Evolutionary conservation across 2,329 filamentous ascomycete genomes (phyloP), one percentile per base, ranked within the genome.

Genomic region (Cladosporium sp.): DNA sequence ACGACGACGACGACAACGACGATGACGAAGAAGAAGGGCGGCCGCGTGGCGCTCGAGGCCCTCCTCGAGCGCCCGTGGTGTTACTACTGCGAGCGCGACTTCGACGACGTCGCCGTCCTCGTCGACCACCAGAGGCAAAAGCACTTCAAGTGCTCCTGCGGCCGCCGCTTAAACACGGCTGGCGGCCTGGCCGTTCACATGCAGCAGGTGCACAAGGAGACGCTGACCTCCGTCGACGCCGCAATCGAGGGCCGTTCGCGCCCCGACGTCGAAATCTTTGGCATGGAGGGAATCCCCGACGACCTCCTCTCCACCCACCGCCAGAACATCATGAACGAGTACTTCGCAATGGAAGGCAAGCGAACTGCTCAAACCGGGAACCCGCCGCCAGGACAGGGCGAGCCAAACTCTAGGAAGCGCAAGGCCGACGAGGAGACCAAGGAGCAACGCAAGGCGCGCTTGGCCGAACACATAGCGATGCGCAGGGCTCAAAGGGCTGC

Each of bases 81-180:
- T 76, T 98, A 95, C 74, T 98, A 98, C 77, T 98, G 93, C 85
- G 93, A 98, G 73, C 87, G 92, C 74, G 92, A 97, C 73, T 98
- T 97, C 69, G 91, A 97, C 70, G 93, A 98, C 70, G 72, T 95
- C 43, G 96, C 95, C 77, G 90, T 97, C 62, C 83, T 98, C 59
- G 95, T 95, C 62, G 91, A 88, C 54, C 93, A 98, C 71, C 93
- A 97, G 68, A 97, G 96, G 70, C 91, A 92, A n/a, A 97, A 97
- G 73, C 93, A 98, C 72, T 97, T 95, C 79, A 96, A 95, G 72
- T 98, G 93, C 74, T 78, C 86, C 74, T 98, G 93, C 70, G 85
- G 85, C 49, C 83, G 93, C 59, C 81, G 91, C 61, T 74, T 98
- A 52, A 96, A 95, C 68, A 98, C 93, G 1, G 91, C 91, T 40